Conservation (phyloP, 768 basidiomycete genomes). For the Rossbeevera mucosa region DNA sequence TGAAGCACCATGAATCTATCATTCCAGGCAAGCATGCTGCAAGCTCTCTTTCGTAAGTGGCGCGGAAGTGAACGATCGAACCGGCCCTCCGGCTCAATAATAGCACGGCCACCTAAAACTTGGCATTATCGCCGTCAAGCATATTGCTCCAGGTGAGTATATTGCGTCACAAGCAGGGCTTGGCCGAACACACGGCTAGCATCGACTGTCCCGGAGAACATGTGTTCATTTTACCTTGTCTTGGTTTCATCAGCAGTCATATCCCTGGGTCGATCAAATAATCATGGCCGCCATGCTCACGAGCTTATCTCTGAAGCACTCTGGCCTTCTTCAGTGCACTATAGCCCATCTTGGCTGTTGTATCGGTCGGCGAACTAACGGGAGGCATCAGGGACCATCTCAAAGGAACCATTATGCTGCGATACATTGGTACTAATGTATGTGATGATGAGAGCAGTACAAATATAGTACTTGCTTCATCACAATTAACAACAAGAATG, state of each 20-base stretch:
- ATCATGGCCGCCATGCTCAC: neutral
- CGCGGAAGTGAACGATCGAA: slow-evolving; percentile 26
- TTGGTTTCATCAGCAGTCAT: slow-evolving; percentile 1
- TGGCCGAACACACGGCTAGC: slow-evolving; percentile 12
- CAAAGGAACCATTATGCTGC: slow-evolving; percentile 21
- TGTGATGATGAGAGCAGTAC: slow-evolving; percentile 21
- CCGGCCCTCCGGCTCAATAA: slow-evolving; percentile 18
- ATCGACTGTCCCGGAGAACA: slow-evolving; percentile 1
- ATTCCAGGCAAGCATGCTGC: slow-evolving; percentile 19
- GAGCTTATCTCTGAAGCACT: neutral
- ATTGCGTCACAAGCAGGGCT: slow-evolving; percentile 21
- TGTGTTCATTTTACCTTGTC: slow-evolving; percentile 1
- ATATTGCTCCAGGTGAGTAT: slow-evolving; percentile 19
- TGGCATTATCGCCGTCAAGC: slow-evolving; percentile 12
- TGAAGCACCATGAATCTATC: slow-evolving; percentile 15
- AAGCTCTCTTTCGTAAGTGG: slow-evolving; percentile 28
- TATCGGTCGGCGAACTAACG: slow-evolving; percentile 1
- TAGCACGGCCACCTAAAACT: slow-evolving; percentile 12
- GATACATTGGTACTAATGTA: slow-evolving; percentile 12
- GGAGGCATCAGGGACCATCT: slow-evolving; percentile 20
- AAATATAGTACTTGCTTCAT: slow-evolving; percentile 28
- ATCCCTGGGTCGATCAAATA: slow-evolving; percentile 2
- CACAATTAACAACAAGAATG: slow-evolving; percentile 31
- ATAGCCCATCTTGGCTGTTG: neutral
- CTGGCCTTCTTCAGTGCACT: slow-evolving; percentile 1